Percentiles rank a stretch among this genome's conserved stretches.
Evolutionary conservation across 345 rosid species (phyloP).

Genomic region (Ceriops zippeliana): DNA sequence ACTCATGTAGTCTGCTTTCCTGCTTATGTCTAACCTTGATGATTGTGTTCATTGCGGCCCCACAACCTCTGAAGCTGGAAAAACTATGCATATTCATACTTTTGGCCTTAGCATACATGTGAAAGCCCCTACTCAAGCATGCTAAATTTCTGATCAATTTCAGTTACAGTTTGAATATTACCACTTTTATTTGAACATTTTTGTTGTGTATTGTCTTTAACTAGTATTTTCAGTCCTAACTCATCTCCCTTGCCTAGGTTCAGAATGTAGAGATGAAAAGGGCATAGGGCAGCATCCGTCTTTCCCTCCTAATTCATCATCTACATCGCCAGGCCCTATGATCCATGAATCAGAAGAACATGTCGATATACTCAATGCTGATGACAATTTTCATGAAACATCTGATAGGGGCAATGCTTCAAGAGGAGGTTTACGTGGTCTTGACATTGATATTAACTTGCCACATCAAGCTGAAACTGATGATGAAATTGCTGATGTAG

Average conservation of each 20-base stretch:
- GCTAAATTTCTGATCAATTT: too few species aligned
- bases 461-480: slow-evolving; percentile 25
- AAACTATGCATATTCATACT: too few species aligned
- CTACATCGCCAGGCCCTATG: slow-evolving; percentile 19
- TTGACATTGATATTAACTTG: slow-evolving; percentile 48
- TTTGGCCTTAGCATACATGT: too few species aligned
- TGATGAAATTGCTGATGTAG: slow-evolving; percentile 44
- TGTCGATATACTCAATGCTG: slow-evolving; percentile 39
- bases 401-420: slow-evolving; percentile 21
- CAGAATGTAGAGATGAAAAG: slow-evolving; percentile 34
- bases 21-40: too few species aligned
- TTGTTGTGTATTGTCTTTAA: not conserved
- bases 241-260: slow-evolving; percentile 9
- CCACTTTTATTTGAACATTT: too few species aligned
- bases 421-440: slow-evolving; percentile 31
- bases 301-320: slow-evolving; percentile 20
- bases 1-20: too few species aligned
- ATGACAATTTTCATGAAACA: slow-evolving; percentile 23
- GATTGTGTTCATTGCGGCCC: too few species aligned
- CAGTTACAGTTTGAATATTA: too few species aligned
- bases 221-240: not conserved
- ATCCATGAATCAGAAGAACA: slow-evolving; percentile 44
- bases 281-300: slow-evolving; percentile 11
- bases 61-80: too few species aligned
- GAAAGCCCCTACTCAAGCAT: too few species aligned